Conservation (phyloP, 768 basidiomycete genomes). For the Podaxis carcinomalis region DNA sequence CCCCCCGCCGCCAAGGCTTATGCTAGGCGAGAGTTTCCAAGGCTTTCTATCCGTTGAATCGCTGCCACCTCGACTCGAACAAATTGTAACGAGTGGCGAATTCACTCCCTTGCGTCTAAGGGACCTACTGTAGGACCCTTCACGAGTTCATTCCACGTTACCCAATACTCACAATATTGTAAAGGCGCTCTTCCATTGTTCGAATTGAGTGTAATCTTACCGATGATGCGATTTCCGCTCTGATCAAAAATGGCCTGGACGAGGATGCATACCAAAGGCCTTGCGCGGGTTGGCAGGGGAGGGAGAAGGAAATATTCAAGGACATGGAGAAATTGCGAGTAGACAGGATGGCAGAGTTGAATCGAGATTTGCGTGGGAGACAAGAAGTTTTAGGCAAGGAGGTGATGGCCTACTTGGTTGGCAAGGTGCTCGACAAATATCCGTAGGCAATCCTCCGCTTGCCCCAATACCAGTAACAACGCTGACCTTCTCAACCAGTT, state of each 20-base stretch:
- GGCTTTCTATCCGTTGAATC: constrained; percentile 1
- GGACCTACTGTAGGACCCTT: not conserved
- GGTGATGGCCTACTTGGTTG: not conserved
- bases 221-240: not conserved
- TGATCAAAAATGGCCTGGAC: constrained; percentile 2
- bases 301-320: not conserved
- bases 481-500: not conserved
- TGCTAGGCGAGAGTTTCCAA: not conserved
- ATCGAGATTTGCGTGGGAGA: not conserved
- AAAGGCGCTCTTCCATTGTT: not conserved
- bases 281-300: not conserved
- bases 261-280: not conserved
- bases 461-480: no score
- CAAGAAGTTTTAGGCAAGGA: not conserved
- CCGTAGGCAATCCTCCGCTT: not conserved
- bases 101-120: not conserved
- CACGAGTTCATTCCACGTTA: not conserved
- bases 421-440: not conserved
- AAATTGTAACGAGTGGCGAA: not conserved
- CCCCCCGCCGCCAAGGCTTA: not conserved
- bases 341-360: not conserved
- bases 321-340: not conserved
- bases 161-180: no score
- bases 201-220: constrained; percentile 4
- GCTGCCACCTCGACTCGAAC: not conserved